These are phyloP conservation scores for Micractinium sp. DNA, from an alignment of 139 green algal genomes.

Conservation along the genomic window DNA sequence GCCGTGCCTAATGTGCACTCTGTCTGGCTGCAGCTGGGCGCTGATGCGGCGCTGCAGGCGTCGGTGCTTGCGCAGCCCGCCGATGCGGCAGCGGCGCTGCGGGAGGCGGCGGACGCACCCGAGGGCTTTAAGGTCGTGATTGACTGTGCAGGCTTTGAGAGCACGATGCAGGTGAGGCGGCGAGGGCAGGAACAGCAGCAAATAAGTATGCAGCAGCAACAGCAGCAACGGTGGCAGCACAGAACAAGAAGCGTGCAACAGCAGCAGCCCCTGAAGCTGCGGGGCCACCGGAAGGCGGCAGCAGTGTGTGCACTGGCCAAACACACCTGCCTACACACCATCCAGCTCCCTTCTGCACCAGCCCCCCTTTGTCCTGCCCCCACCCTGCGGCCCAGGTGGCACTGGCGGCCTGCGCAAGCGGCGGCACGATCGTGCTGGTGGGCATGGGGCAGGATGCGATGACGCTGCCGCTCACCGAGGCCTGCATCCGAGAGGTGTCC, in stretches of 20 bases:
- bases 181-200: neutral
- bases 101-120: constrained; percentile 13
- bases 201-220: neutral
- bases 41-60: neutral
- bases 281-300: too few species aligned
- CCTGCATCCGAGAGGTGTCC: constrained; percentile 58
- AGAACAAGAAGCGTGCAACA: neutral
- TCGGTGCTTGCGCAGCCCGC: neutral
- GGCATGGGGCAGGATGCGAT: constrained; percentile 68
- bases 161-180: constrained; percentile 51
- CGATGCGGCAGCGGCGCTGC: constrained; percentile 26
- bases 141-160: constrained; percentile 67
- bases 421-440: constrained; percentile 60
- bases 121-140: constrained; percentile 60
- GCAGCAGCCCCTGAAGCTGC: too few species aligned
- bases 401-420: constrained; percentile 23
- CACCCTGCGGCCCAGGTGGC: neutral
- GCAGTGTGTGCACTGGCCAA: neutral
- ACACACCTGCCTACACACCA: neutral
- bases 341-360: neutral
- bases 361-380: neutral
- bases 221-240: neutral
- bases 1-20: neutral
- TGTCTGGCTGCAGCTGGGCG: neutral
- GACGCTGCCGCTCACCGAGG: constrained; percentile 49